A percentile compares a stretch with the other conserved stretches of the same genome.
Evolutionary conservation across 2,329 filamentous ascomycete genomes (phyloP).

Genomic region (Sporothrix mexicana): DNA sequence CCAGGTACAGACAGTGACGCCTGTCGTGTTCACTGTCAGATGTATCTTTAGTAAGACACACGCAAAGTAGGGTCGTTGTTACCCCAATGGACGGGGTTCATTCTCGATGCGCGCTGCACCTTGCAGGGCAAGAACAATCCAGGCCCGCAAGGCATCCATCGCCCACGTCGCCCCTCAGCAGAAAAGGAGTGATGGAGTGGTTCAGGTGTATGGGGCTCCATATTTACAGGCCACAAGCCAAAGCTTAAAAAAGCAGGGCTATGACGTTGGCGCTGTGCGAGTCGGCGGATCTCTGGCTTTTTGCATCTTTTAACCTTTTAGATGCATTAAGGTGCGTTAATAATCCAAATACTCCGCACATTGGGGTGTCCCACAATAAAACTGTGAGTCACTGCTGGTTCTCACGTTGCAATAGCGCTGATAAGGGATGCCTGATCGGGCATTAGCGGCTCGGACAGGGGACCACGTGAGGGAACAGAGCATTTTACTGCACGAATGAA

Average conservation of each 20-base stretch:
- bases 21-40: too few relatives aligned
- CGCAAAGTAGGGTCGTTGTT: too few relatives aligned
- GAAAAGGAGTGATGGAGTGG: background rate
- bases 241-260: conserved; percentile 27
- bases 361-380: background rate
- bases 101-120: background rate
- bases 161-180: conserved; percentile 17
- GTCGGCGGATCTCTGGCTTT: conserved; percentile 12
- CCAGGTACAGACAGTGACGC: background rate
- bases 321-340: background rate
- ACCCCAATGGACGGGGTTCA: background rate
- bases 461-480: background rate
- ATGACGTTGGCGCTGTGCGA: conserved; percentile 20
- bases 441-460: conserved; percentile 7
- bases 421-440: conserved; percentile 23
- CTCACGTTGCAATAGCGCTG: conserved; percentile 29
- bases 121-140: conserved; percentile 14
- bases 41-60: too few relatives aligned
- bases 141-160: conserved; percentile 26
- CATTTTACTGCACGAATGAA: conserved; percentile 3
- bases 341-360: conserved; percentile 12
- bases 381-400: conserved; percentile 25
- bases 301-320: background rate
- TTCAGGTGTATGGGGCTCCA: conserved; percentile 8
- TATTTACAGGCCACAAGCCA: conserved; percentile 7